A percentile compares a stretch with the other conserved stretches of the same genome.
Evolutionary conservation across 495 filamentous ascomycete species (phyloP).

Genomic region (Penicillium maclennaniae): DNA sequence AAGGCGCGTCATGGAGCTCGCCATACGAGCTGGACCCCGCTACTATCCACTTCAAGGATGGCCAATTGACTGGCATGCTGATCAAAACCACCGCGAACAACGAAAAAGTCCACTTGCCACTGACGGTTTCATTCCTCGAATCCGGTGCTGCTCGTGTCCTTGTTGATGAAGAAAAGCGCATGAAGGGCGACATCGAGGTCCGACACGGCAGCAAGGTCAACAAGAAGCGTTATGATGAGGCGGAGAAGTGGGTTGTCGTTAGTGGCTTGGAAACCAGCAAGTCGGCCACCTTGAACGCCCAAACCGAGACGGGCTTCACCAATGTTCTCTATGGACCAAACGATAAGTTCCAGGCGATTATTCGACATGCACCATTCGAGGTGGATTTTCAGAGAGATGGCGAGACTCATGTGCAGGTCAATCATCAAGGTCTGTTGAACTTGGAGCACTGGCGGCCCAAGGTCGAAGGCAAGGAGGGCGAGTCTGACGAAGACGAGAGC

Average conservation of each 20-base stretch:
- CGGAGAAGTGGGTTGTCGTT: conserved; percentile 80
- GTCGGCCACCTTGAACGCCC: conserved; percentile 56
- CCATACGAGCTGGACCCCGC: conserved; percentile 74
- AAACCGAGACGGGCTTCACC: conserved; percentile 59
- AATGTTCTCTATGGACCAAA: conserved; percentile 78
- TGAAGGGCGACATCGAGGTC: conserved; percentile 84
- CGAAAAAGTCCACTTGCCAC: conserved; percentile 68
- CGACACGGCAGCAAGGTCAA: conserved; percentile 77
- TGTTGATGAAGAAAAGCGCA: conserved; percentile 84
- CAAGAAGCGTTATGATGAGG: conserved; percentile 93
- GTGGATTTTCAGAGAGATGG: conserved; percentile 83
- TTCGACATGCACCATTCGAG: conserved; percentile 76
- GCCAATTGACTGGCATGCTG: conserved; percentile 72
- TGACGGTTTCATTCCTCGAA: conserved; percentile 82
- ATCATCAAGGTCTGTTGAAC: conserved; percentile 82
- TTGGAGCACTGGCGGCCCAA: conserved; percentile 95
- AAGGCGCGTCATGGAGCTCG: conserved; percentile 66
- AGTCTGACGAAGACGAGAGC: conserved; percentile 62
- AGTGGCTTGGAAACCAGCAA: conserved; percentile 69
- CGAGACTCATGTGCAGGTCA: conserved; percentile 78
- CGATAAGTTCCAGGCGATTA: conserved; percentile 71
- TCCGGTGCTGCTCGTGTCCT: conserved; percentile 82
- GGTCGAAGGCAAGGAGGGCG: conserved; percentile 60
- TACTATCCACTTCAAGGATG: conserved; percentile 71
- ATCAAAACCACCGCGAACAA: conserved; percentile 68